phyloP scores from a whole-genome alignment of 2,329 filamentous ascomycete species.

The Tetracladium maxilliforme region DNA sequence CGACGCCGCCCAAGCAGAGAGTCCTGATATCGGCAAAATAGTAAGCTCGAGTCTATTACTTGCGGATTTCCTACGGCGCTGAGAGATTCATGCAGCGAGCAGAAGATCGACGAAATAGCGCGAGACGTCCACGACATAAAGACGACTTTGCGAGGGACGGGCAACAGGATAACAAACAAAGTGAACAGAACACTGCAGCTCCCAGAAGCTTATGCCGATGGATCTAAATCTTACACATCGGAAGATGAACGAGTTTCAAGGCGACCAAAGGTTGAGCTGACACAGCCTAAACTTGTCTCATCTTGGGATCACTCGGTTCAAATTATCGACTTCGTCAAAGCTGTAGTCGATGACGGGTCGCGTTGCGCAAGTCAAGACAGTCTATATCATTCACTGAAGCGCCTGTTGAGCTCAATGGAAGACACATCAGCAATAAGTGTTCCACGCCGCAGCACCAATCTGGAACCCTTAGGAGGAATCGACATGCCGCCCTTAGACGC shows the following conservation, averaged over 20 bases:
- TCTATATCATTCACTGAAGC: conserved; percentile 1
- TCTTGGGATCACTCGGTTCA: conserved; percentile 19
- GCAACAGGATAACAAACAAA: too few relatives aligned
- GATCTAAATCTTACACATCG: conserved; percentile 1
- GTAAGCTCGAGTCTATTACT: conserved; percentile 8
- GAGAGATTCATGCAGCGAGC: conserved; percentile 12
- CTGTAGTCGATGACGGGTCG: conserved; percentile 6
- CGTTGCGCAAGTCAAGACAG: neutral
- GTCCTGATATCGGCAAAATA: conserved; percentile 20
- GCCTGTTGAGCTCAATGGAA: conserved; percentile 1
- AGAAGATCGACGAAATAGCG: conserved; percentile 20
- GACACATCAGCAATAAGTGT: conserved; percentile 1
- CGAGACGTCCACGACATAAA: conserved; percentile 13
- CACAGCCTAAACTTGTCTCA: too few relatives aligned
- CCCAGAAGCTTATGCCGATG: neutral
- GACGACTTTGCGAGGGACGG: conserved; percentile 8
- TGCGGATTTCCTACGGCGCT: neutral
- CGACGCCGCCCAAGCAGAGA: conserved; percentile 14
- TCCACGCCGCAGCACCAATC: conserved; percentile 4
- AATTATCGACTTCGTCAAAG: conserved; percentile 17
- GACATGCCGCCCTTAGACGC: conserved; percentile 14
- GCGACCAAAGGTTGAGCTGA: too few relatives aligned
- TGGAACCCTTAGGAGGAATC: conserved; percentile 3
- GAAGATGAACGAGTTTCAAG: too few relatives aligned
- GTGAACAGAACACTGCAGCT: neutral